phyloP scores from a whole-genome alignment of 805 yeast species.

The Ogataea corticis region DNA sequence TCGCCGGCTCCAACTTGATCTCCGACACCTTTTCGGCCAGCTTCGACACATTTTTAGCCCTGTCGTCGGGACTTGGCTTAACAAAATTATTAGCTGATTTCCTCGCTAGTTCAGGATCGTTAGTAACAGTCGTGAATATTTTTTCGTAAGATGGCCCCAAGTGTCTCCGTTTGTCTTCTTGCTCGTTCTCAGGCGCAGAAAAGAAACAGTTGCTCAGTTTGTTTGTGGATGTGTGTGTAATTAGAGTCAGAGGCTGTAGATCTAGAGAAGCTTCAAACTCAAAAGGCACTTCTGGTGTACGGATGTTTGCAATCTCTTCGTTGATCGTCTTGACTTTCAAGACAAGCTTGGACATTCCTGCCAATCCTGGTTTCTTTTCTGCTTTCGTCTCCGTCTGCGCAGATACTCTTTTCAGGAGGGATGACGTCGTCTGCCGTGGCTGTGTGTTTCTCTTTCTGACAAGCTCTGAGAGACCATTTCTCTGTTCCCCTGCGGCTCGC shows the following conservation, averaged over 20 bases:
- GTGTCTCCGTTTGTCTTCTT: conserved; percentile 7
- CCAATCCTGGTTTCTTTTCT: too few relatives aligned
- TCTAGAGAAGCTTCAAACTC: conserved; percentile 8
- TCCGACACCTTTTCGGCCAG: conserved; percentile 27
- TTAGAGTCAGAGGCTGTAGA: background rate
- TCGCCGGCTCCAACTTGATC: conserved; percentile 18
- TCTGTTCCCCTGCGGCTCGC: background rate
- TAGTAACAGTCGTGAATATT: conserved; percentile 36
- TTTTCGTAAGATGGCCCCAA: conserved; percentile 7
- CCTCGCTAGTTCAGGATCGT: conserved; percentile 38
- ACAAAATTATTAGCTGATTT: conserved; percentile 55
- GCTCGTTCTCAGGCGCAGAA: conserved; percentile 1
- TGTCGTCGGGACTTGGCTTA: conserved; percentile 83
- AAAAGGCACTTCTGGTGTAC: conserved; percentile 7
- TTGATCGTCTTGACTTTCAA: background rate
- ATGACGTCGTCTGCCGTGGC: background rate
- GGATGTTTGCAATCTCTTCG: background rate
- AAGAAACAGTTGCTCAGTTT: conserved; percentile 12
- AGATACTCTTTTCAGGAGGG: background rate
- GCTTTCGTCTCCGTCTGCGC: background rate
- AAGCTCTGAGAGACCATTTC: background rate
- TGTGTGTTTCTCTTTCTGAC: background rate
- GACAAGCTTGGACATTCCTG: background rate
- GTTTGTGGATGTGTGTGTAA: conserved; percentile 15
- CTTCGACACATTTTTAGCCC: conserved; percentile 24